Conservation (phyloP, 768 basidiomycete genomes). For the Pleurotus citrinopileatus region DNA sequence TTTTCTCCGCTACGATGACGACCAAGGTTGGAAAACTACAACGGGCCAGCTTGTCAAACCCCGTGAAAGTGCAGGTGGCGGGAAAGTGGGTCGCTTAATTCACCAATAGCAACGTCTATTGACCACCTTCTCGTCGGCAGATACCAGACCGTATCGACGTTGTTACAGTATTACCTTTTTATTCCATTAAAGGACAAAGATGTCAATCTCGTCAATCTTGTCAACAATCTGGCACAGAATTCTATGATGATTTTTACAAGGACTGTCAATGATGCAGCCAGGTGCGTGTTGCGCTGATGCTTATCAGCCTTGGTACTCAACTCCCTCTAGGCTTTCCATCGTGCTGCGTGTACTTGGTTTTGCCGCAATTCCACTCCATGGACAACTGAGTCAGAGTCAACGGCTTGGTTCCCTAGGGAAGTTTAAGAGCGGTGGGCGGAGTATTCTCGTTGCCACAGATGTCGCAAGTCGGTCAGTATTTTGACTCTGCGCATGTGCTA, state of each 20-base stretch:
- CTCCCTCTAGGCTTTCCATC: constrained; percentile 64
- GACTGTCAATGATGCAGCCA: constrained; percentile 90
- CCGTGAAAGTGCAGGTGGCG: constrained; percentile 91
- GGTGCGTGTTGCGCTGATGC: constrained; percentile 37
- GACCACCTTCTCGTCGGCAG: constrained; percentile 37
- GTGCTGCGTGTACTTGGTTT: constrained; percentile 90
- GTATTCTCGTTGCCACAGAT: constrained; percentile 92
- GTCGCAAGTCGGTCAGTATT: constrained; percentile 80
- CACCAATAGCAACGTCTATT: not conserved
- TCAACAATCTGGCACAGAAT: constrained; percentile 86
- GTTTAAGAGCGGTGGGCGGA: constrained; percentile 93
- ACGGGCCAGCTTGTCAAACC: constrained; percentile 88
- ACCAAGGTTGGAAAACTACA: constrained; percentile 97
- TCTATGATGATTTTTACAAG: constrained; percentile 96
- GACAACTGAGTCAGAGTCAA: constrained; percentile 91
- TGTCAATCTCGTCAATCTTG: constrained; percentile 83
- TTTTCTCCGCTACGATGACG: constrained; percentile 99
- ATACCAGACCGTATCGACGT: constrained; percentile 94
- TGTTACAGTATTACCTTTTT: constrained; percentile 94
- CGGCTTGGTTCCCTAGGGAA: constrained; percentile 91
- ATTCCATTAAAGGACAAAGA: constrained; percentile 92
- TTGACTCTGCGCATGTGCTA: not conserved
- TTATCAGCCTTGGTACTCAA: not conserved
- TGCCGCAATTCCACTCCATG: constrained; percentile 93
- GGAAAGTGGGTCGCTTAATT: constrained; percentile 65